These are phyloP conservation scores for Psilocybe cyanescens DNA, from an alignment of 768 basidiomycete species.

Conservation along the genomic window DNA sequence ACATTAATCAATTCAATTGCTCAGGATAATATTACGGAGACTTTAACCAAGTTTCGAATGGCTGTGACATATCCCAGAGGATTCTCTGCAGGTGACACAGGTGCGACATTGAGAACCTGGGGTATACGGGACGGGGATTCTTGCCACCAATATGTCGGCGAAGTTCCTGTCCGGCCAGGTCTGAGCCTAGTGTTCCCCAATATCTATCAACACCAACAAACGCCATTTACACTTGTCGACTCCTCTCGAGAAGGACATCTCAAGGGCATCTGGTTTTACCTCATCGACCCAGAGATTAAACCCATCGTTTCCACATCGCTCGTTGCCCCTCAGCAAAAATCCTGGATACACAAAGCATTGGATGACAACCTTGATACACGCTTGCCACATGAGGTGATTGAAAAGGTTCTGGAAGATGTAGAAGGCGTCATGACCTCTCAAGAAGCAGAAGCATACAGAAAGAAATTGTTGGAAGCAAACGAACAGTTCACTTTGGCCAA, in stretches of 20 bases:
- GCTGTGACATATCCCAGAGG: slow-evolving; percentile 50
- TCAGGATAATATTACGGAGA: slow-evolving; percentile 48
- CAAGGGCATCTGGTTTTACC: slow-evolving; percentile 46
- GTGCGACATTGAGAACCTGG: slow-evolving; percentile 53
- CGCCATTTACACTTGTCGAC: slow-evolving; percentile 44
- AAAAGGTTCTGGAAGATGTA: slow-evolving; percentile 39
- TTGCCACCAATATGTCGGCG: slow-evolving; percentile 52
- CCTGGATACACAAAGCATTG: slow-evolving; percentile 45
- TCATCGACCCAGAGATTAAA: slow-evolving; percentile 50
- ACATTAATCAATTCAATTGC: not conserved
- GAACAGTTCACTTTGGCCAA: slow-evolving; percentile 41
- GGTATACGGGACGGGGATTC: slow-evolving; percentile 49
- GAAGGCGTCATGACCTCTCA: slow-evolving; percentile 42
- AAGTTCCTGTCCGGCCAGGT: slow-evolving; percentile 37
- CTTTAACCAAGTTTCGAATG: slow-evolving; percentile 50
- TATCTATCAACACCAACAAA: slow-evolving; percentile 53
- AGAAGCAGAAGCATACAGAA: slow-evolving; percentile 38
- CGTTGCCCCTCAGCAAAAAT: slow-evolving; percentile 54
- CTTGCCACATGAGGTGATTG: slow-evolving; percentile 49
- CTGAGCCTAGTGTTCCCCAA: slow-evolving; percentile 56
- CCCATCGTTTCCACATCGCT: slow-evolving; percentile 44
- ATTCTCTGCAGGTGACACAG: slow-evolving; percentile 47
- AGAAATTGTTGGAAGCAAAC: slow-evolving; percentile 35
- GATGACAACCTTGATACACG: slow-evolving; percentile 34
- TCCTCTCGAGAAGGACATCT: slow-evolving; percentile 43